These are phyloP conservation scores for Mortierella sp. DNA, from an alignment of 371 early-diverging fungal species.

Conservation along the genomic window DNA sequence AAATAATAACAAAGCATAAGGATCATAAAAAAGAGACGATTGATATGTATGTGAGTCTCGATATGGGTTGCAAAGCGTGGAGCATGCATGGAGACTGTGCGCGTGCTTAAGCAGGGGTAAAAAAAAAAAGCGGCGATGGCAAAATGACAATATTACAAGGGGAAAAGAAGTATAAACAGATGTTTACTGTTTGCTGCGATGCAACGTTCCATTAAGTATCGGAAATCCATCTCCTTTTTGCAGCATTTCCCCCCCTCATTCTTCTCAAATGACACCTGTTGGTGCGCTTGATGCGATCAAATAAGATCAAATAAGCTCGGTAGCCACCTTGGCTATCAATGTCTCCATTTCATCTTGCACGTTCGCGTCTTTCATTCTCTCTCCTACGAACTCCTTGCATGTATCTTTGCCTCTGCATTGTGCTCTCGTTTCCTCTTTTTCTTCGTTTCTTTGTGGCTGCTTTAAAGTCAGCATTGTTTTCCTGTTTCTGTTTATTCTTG, in stretches of 20 bases:
- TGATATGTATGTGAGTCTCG: neutral
- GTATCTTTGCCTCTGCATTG: neutral
- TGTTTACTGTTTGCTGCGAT: neutral
- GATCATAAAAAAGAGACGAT: neutral
- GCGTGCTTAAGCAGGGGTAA: neutral
- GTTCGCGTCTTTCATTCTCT: neutral
- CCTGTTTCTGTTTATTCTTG: neutral
- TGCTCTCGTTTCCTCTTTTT: neutral
- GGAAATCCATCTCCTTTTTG: neutral
- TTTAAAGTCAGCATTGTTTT: neutral
- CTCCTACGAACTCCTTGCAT: conserved; percentile 14
- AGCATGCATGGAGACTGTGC: neutral
- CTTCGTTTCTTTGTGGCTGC: neutral
- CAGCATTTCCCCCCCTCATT: neutral
- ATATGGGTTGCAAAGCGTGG: too few relatives aligned
- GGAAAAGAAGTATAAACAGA: neutral
- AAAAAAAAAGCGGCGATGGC: conserved; percentile 3
- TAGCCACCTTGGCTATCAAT: neutral
- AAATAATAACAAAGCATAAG: neutral
- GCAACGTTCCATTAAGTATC: neutral
- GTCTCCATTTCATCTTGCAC: conserved; percentile 7
- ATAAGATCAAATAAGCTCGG: neutral
- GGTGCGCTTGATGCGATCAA: neutral
- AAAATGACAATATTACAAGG: neutral
- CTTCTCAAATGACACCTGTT: neutral